These are phyloP conservation scores for Aspergillus tubingensis DNA, from an alignment of 2,329 filamentous ascomycete species.

Conservation along the genomic window DNA sequence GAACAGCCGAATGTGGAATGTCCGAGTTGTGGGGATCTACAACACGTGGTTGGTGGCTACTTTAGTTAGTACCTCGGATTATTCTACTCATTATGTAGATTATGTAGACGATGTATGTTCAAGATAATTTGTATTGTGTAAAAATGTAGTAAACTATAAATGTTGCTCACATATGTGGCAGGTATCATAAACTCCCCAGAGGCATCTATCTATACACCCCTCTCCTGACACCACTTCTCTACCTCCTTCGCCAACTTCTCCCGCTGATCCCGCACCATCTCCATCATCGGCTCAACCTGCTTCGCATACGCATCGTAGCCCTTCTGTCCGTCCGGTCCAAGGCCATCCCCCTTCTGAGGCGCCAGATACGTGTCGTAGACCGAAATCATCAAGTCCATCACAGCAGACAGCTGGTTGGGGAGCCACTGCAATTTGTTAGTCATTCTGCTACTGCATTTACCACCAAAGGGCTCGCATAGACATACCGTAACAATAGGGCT, in stretches of 20 bases:
- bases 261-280: conserved; percentile 36
- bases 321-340: conserved; percentile 4
- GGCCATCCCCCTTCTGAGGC: conserved; percentile 30
- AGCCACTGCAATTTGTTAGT: conserved; percentile 40
- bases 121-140: no score
- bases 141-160: neutral
- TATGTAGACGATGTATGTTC: neutral
- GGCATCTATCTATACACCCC: conserved; percentile 35
- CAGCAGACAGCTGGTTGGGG: conserved; percentile 50
- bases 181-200: neutral
- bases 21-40: neutral
- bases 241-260: conserved; percentile 45
- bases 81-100: neutral
- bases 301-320: conserved; percentile 31
- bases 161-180: neutral
- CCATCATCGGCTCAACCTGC: conserved; percentile 42
- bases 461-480: neutral
- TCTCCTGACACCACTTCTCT: conserved; percentile 48
- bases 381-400: conserved; percentile 52
- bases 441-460: neutral
- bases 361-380: conserved; percentile 45
- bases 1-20: neutral
- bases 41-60: neutral
- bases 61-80: neutral
- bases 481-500: conserved; percentile 52